A percentile compares a stretch with the other conserved stretches of the same genome.
These are phyloP conservation scores for Camellia japonica DNA, from an alignment of 148 eudicot genomes.

Conservation along the genomic window DNA sequence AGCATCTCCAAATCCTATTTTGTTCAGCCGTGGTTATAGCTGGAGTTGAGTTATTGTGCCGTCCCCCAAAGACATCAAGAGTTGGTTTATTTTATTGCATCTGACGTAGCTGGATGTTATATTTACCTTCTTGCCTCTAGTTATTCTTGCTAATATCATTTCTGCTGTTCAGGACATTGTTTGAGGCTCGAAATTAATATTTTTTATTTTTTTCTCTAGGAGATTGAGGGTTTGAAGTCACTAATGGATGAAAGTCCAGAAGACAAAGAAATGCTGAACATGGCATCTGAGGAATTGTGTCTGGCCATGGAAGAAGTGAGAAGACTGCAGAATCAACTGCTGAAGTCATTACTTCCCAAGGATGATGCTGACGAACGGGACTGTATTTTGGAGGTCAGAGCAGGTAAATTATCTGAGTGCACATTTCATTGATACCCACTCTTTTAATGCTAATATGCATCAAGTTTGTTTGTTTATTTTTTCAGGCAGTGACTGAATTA, in stretches of 20 bases:
- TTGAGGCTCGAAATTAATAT: not conserved
- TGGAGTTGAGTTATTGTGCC: not conserved
- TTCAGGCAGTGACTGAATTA: too few relatives aligned
- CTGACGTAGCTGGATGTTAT: not conserved
- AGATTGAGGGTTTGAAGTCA: constrained; percentile 58
- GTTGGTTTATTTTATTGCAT: not conserved
- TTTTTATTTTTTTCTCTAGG: constrained; percentile 29
- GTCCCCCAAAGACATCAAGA: not conserved
- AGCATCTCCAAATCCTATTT: not conserved
- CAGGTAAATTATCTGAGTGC: constrained; percentile 40
- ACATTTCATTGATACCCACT: too few relatives aligned
- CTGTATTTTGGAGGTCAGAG: constrained; percentile 90
- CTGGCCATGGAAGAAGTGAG: constrained; percentile 59
- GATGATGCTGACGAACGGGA: constrained; percentile 92
- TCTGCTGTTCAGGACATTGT: not conserved
- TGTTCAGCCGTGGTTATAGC: not conserved
- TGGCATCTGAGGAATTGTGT: constrained; percentile 69
- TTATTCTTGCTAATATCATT: too few relatives aligned
- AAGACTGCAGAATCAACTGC: constrained; percentile 45
- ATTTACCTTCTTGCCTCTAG: not conserved
- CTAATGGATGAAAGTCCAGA: constrained; percentile 61
- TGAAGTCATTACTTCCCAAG: constrained; percentile 73
- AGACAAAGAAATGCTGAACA: constrained; percentile 63
- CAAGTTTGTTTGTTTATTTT: too few relatives aligned
- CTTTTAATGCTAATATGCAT: too few relatives aligned